Base-by-base conservation (phyloP, 1,284 basidiomycete genomes). In the Ceratobasidium sp. region DNA sequence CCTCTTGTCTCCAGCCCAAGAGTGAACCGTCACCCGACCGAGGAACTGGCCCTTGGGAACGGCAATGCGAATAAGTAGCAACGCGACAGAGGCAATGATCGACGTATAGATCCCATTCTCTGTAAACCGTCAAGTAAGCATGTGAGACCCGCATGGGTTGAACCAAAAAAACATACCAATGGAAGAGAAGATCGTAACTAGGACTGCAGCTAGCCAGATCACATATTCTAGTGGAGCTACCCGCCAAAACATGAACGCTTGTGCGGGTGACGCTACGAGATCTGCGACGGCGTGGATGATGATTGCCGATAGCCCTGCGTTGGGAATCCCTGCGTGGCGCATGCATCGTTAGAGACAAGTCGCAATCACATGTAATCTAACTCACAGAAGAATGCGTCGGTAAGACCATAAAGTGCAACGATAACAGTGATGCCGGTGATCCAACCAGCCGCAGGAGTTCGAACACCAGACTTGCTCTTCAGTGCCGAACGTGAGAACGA, bases 401-500 rank as follows among this genome's bases (percentile, higher is more conserved):
- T 93, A 36, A 98, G 84, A 41, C 94, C 96, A 77, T 98, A 98
- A 30, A 99, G 81, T 0, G 96, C 94, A 72, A 98, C 89, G 67
- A 99, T 84, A 73, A 98, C 95, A 53, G 95, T 87, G 58, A 98
- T 78, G 59, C 91, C 90, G 13, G 93, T 93, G 74, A 93, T 78
- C 74, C 96, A 85, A 74, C 97, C 96, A 7, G 92, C 95, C 14
- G 90, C 82, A 5, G 96, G 97, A 6, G 96, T 98, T 72, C 96
- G 89, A 21, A 98, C 96, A 70, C 96, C 96, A 0, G 93, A 95
- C 80, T 97, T 97, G 64, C 92, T 89, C 80, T 98, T 95, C 77
- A 99, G 83, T 0, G 96, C 96, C 2, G 95, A 93, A 41, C 96
- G 93, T 44, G 95, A 98, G 84, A 99, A 99, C 0, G 95, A 98